phyloP scores from a whole-genome alignment of 2,329 filamentous ascomycete genomes.

The Pseudogymnoascus destructans region DNA sequence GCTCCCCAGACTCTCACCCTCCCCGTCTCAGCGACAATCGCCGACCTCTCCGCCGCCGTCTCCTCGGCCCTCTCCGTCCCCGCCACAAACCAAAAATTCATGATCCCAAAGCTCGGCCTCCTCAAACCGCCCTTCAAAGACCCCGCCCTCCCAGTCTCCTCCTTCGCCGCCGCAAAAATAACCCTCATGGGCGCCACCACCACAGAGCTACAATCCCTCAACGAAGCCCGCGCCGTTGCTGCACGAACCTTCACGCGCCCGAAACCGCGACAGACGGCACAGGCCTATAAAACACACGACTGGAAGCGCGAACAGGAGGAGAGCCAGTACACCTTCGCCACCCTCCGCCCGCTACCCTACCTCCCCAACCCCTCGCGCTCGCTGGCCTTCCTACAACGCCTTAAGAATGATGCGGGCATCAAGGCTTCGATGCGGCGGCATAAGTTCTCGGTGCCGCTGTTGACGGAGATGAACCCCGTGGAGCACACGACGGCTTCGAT shows the following conservation, averaged over 20 bases:
- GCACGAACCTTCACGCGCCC: conserved; percentile 34
- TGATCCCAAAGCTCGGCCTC: conserved; percentile 51
- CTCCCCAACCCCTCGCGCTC: conserved; percentile 65
- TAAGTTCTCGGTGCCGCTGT: conserved; percentile 67
- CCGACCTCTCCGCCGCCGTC: conserved; percentile 48
- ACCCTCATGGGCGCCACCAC: conserved; percentile 51
- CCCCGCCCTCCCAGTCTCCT: conserved; percentile 34
- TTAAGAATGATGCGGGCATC: conserved; percentile 77
- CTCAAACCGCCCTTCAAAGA: conserved; percentile 53
- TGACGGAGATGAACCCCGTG: conserved; percentile 92
- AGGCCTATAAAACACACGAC: conserved; percentile 32
- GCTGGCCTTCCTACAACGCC: conserved; percentile 56
- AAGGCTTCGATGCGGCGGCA: conserved; percentile 71
- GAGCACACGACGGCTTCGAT: conserved; percentile 60
- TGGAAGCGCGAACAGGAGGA: conserved; percentile 31
- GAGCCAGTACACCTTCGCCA: conserved; percentile 69
- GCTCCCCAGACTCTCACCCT: conserved; percentile 33
- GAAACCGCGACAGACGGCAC: conserved; percentile 25
- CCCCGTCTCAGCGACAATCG: conserved; percentile 34
- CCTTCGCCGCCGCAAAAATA: conserved; percentile 44
- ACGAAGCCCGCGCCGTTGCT: conserved; percentile 35
- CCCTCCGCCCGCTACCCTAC: conserved; percentile 60
- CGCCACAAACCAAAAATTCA: conserved; percentile 51
- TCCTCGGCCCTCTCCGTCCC: conserved; percentile 45
- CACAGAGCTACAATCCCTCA: conserved; percentile 44